A percentile compares a stretch with the other conserved stretches of the same genome.
These are phyloP conservation scores for Ormosia semicastrata DNA, from an alignment of 306 rosid species.

Conservation along the genomic window DNA sequence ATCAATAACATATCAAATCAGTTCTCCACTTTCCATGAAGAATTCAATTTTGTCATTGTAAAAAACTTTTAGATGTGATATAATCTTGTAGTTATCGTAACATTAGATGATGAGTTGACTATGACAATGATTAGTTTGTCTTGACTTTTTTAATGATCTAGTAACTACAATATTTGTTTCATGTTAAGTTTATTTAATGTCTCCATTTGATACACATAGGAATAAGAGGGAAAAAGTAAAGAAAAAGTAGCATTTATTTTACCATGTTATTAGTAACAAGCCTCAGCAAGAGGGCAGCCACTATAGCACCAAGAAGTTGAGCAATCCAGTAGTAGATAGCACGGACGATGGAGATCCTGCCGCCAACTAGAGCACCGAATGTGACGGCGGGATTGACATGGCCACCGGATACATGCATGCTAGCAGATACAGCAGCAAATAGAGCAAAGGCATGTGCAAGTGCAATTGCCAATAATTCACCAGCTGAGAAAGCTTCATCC, in stretches of 20 bases:
- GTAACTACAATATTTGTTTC: not conserved
- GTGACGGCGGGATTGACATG: conserved; percentile 95
- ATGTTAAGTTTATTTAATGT: too few relatives aligned
- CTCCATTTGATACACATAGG: not conserved
- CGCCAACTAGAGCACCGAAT: conserved; percentile 82
- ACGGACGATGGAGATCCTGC: conserved; percentile 75
- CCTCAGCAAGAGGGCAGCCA: conserved; percentile 79
- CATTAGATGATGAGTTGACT: not conserved
- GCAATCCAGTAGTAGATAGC: conserved; percentile 86
- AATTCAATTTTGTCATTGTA: not conserved
- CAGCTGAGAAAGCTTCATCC: conserved; percentile 53
- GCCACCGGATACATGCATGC: conserved; percentile 84
- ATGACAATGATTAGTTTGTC: not conserved
- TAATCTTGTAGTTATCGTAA: not conserved
- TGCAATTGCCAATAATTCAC: conserved; percentile 60
- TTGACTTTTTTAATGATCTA: not conserved
- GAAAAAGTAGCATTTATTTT: not conserved
- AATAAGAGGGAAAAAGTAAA: not conserved
- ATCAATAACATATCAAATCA: not conserved
- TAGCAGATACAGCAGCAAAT: conserved; percentile 70
- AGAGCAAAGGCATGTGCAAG: conserved; percentile 74
- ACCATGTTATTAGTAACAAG: conserved; percentile 87
- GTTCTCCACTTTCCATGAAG: not conserved
- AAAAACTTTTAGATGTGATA: not conserved
- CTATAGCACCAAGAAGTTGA: conserved; percentile 77